Base-by-base conservation (phyloP, 768 basidiomycete genomes). In the Trametes punicea region DNA sequence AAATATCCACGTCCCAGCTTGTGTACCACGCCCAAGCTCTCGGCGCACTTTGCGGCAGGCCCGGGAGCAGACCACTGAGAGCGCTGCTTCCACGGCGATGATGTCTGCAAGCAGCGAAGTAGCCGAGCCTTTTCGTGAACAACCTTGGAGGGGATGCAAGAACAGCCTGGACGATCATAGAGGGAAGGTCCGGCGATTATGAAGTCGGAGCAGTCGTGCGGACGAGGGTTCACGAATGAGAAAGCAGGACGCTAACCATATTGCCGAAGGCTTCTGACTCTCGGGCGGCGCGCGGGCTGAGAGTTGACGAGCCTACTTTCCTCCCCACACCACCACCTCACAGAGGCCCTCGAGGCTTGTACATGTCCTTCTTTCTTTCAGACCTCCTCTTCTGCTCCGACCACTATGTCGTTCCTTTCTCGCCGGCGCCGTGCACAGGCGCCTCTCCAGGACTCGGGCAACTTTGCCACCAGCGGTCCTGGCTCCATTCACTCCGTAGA, bases 371-470 rank as follows among this genome's bases (percentile, higher is more conserved):
- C 31, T 9, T 26, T 21, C 36, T 44, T 29, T n/a, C 41, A 46
- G 34, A 6, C 46, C 40, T 41, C 33, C 39, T 41, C 23, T 25
- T 25, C 41, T 23, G 41, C n/a, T 29, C 46, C 27, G 40, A 53
- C 57, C 47, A 29, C 42, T 42, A 60, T 60, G 54, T 55, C 59
- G 16, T 60, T 60, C 59, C 54, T 60, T 56, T 51, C 59, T 16
- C 59, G 55, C 59, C 59, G 59, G 20, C 49, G 54, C 31, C 38
- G 31, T 25, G 36, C 47, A 21, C 48, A 47, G 20, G 23, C 48
- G 25, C 59, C 53, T 21, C 54, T 56, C 49, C 59, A 60, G 26
- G 54, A 51, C 49, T 33, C 53, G 5, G 41, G 18, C 49, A 54
- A 54, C 47, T 33, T 46, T 29, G 39, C 54, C 20, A 21, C 16